Conservation (phyloP, 805 yeast genomes). For the Candida piceae region DNA sequence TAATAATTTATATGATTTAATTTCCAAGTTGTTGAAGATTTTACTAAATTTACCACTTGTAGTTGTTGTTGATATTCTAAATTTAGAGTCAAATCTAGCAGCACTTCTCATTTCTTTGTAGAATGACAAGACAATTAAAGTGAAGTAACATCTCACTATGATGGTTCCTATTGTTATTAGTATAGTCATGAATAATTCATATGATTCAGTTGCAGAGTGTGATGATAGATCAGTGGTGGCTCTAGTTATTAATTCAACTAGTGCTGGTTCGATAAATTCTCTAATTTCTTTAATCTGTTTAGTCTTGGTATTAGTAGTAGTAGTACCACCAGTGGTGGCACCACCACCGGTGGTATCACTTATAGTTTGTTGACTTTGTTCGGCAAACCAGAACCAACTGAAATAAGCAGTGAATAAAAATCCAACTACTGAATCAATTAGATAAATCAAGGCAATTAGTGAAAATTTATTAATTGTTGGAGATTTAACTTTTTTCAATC, state of each 20-base stretch:
- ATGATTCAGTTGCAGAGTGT: slow-evolving; percentile 59
- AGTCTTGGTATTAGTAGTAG: neutral
- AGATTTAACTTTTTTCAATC: slow-evolving; percentile 43
- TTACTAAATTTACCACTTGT: slow-evolving; percentile 4
- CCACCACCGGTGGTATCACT: slow-evolving; percentile 17
- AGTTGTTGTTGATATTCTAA: slow-evolving; percentile 15
- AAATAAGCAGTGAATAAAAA: slow-evolving; percentile 70
- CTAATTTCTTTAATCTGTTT: neutral
- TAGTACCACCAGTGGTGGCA: slow-evolving; percentile 19
- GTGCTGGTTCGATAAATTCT: slow-evolving; percentile 5
- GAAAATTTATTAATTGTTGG: slow-evolving; percentile 60
- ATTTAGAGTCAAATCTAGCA: slow-evolving; percentile 32
- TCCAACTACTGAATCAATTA: slow-evolving; percentile 63
- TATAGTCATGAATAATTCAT: slow-evolving; percentile 55
- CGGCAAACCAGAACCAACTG: slow-evolving; percentile 65
- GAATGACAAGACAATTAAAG: slow-evolving; percentile 53
- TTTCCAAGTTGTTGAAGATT: slow-evolving; percentile 9
- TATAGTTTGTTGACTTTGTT: slow-evolving; percentile 12
- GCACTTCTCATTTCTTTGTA: slow-evolving; percentile 49
- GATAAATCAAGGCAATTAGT: slow-evolving; percentile 56
- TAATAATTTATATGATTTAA: slow-evolving; percentile 17
- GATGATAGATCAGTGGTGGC: slow-evolving; percentile 27
- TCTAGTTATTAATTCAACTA: slow-evolving; percentile 5
- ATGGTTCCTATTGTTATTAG: slow-evolving; percentile 44
- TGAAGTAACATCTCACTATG: slow-evolving; percentile 52